Evolutionary conservation across 83 land plant species (phyloP).

Genomic region (Isoetes engelmannii): DNA sequence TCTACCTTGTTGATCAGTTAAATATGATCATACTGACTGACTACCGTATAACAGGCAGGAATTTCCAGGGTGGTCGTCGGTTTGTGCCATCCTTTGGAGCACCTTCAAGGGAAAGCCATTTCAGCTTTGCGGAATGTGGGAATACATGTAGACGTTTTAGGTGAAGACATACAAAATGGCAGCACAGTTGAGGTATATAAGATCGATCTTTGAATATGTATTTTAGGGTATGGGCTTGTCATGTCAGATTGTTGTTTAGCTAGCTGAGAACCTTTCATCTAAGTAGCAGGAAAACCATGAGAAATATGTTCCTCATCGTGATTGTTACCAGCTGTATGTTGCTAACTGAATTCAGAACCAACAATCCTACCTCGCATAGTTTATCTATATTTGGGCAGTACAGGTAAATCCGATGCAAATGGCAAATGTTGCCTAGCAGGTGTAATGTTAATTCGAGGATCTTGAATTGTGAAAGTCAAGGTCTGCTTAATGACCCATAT

Average conservation of each 20-base stretch:
- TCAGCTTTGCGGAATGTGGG: not conserved
- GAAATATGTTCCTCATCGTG: no score
- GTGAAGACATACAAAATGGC: not conserved
- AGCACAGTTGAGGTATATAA: no score
- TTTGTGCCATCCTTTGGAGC: not conserved
- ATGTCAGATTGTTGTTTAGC: not conserved
- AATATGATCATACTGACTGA: not conserved
- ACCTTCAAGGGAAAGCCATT: slow-evolving; percentile 2
- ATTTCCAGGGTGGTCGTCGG: slow-evolving; percentile 3
- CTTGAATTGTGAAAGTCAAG: no score
- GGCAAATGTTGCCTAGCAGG: no score
- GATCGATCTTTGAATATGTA: not conserved
- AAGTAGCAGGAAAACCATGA: not conserved
- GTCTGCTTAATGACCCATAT: no score
- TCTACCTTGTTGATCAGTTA: not conserved
- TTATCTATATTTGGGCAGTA: no score
- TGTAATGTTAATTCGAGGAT: no score
- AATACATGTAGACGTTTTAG: not conserved
- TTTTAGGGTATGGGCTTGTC: slow-evolving; percentile 6
- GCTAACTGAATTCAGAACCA: no score
- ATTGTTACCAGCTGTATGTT: no score
- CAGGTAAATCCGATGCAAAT: no score
- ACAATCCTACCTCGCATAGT: no score
- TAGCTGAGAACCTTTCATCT: not conserved
- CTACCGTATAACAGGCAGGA: not conserved